Conservation (phyloP, 495 filamentous ascomycete genomes). For the Hyphodiscus hymeniophilus region DNA sequence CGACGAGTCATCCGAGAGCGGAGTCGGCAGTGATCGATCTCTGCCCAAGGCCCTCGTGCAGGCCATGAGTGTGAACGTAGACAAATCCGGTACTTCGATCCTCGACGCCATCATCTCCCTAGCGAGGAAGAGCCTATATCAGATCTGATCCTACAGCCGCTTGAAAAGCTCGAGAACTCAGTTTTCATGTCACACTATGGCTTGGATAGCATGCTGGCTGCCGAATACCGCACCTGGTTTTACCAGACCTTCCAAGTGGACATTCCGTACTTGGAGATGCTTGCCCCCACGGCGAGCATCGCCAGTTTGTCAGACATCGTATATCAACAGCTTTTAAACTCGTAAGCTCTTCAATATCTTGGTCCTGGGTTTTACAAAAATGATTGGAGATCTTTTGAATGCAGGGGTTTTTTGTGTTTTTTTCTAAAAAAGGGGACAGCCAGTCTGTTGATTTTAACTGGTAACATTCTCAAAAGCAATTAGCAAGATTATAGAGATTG, state of each 20-base stretch:
- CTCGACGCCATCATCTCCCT: constrained; percentile 15
- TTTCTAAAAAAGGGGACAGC: too few relatives aligned
- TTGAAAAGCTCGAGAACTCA: constrained; percentile 27
- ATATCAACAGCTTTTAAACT: not conserved
- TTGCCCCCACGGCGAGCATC: not conserved
- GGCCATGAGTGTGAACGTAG: too few relatives aligned
- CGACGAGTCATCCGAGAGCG: not conserved
- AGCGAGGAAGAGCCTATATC: constrained; percentile 22
- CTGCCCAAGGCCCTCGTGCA: not conserved
- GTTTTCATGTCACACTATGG: constrained; percentile 27
- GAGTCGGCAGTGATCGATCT: not conserved
- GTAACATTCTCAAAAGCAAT: too few relatives aligned
- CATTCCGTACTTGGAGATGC: constrained; percentile 17
- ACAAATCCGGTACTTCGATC: too few relatives aligned
- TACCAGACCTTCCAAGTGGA: constrained; percentile 27
- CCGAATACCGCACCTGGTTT: constrained; percentile 33
- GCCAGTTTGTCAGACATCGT: not conserved
- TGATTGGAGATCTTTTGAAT: too few relatives aligned
- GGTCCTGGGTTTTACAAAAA: too few relatives aligned
- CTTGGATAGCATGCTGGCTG: constrained; percentile 36
- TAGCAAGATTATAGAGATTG: too few relatives aligned
- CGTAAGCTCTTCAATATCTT: not conserved
- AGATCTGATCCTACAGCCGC: constrained; percentile 24
- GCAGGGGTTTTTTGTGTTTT: too few relatives aligned
- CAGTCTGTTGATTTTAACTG: too few relatives aligned